Base-by-base conservation (phyloP, 2,329 filamentous ascomycete genomes). In the Salinomyces thailandicus region DNA sequence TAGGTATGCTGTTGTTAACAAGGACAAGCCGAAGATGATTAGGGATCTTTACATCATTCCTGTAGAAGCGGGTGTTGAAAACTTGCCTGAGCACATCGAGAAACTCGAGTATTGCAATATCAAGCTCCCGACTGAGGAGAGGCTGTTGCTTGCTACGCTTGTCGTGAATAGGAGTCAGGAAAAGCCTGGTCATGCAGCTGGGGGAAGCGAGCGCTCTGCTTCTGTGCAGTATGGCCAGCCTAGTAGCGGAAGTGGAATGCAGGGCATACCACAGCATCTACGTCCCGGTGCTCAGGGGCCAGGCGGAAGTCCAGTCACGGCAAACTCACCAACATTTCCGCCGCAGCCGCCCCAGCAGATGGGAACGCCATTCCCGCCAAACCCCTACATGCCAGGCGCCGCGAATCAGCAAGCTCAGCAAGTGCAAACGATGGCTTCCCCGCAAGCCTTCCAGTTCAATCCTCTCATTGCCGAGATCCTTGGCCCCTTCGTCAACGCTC, bases 31-130 rank as follows among this genome's bases (percentile, higher is more conserved):
- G 14, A 32, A 36, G 1, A 80, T 85, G 42, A 81, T 95, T 33
- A 80, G 86, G 41, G 89, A 96, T 55, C 84, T 87, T 1, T 96
- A 96, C 58, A 73, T 96, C 19, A 80, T 95, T 7, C 89, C 91
- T 0, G 75, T 96, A 4, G 75, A 85, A 19, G 72, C 78, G 4
- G 85, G 84, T 20, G n/a, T n/a, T n/a, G 64, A 62, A 20, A 63
- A 65, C 33, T 73, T 89, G 29, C 89, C 91, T 0, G 83, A 87
- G 43, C 94, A 95, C 51, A 77, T 95, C 59, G 75, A 85, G 42
- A 82, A 93, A 52, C 72, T 96, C n/a, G 79, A 85, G 44, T 81
- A 89, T 49, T 87, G 87, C 57, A 75, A 75, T 18, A 73, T 95
- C 19, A 83, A 71, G 27, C 7, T 75, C 40, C 73, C 73, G 2